phyloP scores from a whole-genome alignment of 805 yeast species.

The Isabelozyma pseudorhagii region DNA sequence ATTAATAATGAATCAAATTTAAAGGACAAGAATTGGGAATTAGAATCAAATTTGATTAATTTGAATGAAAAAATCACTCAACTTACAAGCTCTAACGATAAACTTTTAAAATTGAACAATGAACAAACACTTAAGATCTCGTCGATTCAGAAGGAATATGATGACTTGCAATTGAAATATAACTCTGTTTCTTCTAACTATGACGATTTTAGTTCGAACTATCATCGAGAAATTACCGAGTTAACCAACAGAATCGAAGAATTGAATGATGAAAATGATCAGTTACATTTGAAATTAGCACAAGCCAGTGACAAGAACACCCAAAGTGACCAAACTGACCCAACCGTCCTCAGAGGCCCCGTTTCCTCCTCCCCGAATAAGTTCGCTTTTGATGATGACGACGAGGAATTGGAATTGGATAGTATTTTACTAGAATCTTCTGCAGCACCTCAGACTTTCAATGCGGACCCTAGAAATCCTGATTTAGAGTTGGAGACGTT shows the following conservation, averaged over 20 bases:
- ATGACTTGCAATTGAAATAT: conserved; percentile 41
- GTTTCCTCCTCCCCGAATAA: background rate
- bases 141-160: conserved; percentile 44
- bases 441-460: conserved; percentile 17
- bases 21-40: conserved; percentile 63
- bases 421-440: conserved; percentile 27
- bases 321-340: background rate
- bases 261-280: conserved; percentile 68
- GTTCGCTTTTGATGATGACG: conserved; percentile 25
- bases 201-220: conserved; percentile 29
- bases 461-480: conserved; percentile 35
- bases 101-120: conserved; percentile 28
- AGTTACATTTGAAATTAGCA: conserved; percentile 39
- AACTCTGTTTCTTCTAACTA: conserved; percentile 39
- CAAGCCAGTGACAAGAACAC: too few species aligned
- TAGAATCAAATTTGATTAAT: conserved; percentile 50
- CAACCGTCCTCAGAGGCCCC: too few species aligned
- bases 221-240: conserved; percentile 42
- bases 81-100: conserved; percentile 38
- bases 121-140: conserved; percentile 28
- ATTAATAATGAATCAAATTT: conserved; percentile 44
- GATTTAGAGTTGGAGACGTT: conserved; percentile 65
- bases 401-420: conserved; percentile 31
- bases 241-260: conserved; percentile 52
- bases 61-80: conserved; percentile 43